Evolutionary conservation across 768 basidiomycete species (phyloP), one percentile per base, ranked within the genome.

Genomic region (Amylocystis lapponica): DNA sequence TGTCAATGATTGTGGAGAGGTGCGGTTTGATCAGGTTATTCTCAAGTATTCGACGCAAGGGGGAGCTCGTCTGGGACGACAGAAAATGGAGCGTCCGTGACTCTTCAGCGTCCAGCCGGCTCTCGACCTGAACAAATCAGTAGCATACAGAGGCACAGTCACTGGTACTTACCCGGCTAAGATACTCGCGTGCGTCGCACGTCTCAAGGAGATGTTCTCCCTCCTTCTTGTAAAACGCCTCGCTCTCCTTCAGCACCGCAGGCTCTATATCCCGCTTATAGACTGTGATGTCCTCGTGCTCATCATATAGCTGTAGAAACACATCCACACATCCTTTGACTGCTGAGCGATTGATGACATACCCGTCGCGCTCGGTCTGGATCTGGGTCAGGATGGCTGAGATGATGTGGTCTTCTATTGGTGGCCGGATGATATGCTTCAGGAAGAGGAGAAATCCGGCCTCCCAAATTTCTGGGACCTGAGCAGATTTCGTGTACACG

Each of bases 251-350:
- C 37, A 99, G 69, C 45, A 98, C 75, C 1, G 74, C 71, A 0
- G 88, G 89, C 63, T 98, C 94, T 27, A 98, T 71, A 57, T 90
- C 83, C 39, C 75, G 74, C 50, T 82, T 79, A 68, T 98, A 99
- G 5, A 93, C 76, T 0, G 81, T 81, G 44, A 60, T 64, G 27
- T 67, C 21, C 4, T 49, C 42, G 5, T 47, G 72, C 14, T 71
- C 71, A 25, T 74, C 71, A 9, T 72, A 66, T 22, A 98, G 74
- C 44, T 82, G 75, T 29, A 86, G 66, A 35, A 96, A 75, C 34
- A 97, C 82, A 31, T 92, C 88, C 17, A 94, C 82, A 49, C 86
- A 91, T 51, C 85, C 86, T 56, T 89, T 86, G 39, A 97, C 80
- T 3, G 88, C 82, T 2, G 91, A 90, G n/a, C 87, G 84, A 56